Conservation (phyloP, 768 basidiomycete species). For the Phaeotremella skinneri region DNA sequence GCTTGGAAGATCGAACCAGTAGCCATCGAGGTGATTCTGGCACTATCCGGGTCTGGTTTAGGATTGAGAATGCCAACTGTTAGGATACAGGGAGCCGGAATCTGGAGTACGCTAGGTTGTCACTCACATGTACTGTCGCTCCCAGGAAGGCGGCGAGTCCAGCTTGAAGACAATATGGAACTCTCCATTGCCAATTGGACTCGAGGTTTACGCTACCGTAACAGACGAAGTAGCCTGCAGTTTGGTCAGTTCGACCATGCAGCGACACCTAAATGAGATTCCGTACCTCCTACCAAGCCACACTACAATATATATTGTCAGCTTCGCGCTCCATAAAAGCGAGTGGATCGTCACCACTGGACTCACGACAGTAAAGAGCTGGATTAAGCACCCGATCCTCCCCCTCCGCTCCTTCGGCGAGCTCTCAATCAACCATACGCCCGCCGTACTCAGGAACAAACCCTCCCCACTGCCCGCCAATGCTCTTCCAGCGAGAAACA, state of each 20-base stretch:
- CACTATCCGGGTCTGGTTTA: constrained; percentile 7
- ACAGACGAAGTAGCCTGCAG: constrained; percentile 17
- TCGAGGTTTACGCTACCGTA: constrained; percentile 13
- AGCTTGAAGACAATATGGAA: constrained; percentile 13
- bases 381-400: constrained; percentile 15
- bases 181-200: constrained; percentile 8
- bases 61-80: not conserved
- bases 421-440: constrained; percentile 24
- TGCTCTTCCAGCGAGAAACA: constrained; percentile 17
- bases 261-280: not conserved
- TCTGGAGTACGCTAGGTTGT: no score
- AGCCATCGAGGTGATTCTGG: constrained; percentile 25
- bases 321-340: not conserved
- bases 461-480: constrained; percentile 19
- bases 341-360: not conserved
- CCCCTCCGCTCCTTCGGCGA: constrained; percentile 20
- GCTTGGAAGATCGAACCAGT: constrained; percentile 1
- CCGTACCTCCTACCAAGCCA: not conserved
- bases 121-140: constrained; percentile 8
- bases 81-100: not conserved
- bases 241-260: not conserved
- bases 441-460: constrained; percentile 17
- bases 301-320: constrained; percentile 2
- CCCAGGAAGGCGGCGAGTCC: not conserved
- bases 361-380: constrained; percentile 11